Evolutionary conservation across 768 basidiomycete genomes (phyloP), one percentile per base, ranked within the genome.

Genomic region (Podaxis sp.): DNA sequence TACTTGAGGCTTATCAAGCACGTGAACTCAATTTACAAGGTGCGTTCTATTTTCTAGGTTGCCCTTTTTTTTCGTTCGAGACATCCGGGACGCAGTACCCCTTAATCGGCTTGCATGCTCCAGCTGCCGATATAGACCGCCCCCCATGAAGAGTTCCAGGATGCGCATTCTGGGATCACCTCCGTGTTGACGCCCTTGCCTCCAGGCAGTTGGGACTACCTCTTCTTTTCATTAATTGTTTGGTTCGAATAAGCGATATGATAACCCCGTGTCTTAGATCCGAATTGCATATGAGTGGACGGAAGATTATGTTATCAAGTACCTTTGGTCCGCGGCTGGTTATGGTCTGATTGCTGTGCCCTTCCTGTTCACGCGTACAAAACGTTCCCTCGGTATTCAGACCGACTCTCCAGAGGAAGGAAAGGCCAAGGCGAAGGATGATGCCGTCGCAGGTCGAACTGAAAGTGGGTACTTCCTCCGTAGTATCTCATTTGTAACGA

Each of bases 221-320:
- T 8, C 8, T 46, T 8, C 44, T 46, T n/a, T 46, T 46, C 19
- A 13, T 46, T 46, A 15, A 17, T 19, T 46, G 2, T 0, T 46
- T 0, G 15, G 19, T 4, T 38, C 49, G 52, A 52, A 38, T 5
- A 57, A 42, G 44, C 36, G 53, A 56, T 55, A 54, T 55, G 9
- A 48, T 36, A 24, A 24, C 44, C 2, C 8, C 6, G 26, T 48
- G 30, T 40, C 52, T 33, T 54, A 93, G 90, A 92, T 94, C 57
- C 88, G 94, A 15, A 93, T 96, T 52, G 90, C 90, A 1, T 96
- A 93, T 69, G 93, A 88, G 76, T 97, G 92, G 95, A 97, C 93
- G 0, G 96, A 97, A 71, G 96, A 97, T 77, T 95, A 93, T 67
- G 90, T 97, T 19, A 95, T 97, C 80, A 97, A 97, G 74, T 98